These are phyloP conservation scores for Apiotrichum porosum DNA, from an alignment of 1,284 basidiomycete genomes.

Conservation along the genomic window DNA sequence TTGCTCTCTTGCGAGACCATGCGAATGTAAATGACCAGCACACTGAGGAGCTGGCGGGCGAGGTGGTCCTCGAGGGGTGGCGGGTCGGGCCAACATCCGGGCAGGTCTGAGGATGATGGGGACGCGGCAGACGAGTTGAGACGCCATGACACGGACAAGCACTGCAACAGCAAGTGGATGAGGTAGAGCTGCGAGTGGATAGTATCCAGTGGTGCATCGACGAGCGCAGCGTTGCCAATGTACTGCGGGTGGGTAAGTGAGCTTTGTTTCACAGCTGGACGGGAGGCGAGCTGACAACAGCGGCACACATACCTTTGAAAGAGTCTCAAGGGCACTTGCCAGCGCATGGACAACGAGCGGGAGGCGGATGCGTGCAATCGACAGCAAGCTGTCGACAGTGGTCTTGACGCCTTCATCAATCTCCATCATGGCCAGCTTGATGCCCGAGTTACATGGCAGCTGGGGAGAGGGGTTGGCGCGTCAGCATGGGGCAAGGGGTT, in stretches of 20 bases:
- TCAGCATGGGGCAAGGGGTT: too few species aligned
- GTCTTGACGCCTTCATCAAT: constrained; percentile 66
- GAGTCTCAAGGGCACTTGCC: constrained; percentile 65
- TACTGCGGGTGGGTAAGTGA: constrained; percentile 44
- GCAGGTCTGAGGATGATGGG: constrained; percentile 24
- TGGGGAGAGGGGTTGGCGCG: constrained; percentile 48
- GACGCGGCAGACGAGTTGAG: constrained; percentile 21
- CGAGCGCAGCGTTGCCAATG: constrained; percentile 26
- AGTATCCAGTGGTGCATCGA: constrained; percentile 60
- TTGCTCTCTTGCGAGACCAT: constrained; percentile 55
- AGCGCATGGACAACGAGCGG: constrained; percentile 75
- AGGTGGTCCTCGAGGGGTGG: constrained; percentile 76
- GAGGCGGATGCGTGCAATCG: constrained; percentile 67
- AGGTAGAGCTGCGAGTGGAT: constrained; percentile 86
- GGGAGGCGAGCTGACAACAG: too few species aligned
- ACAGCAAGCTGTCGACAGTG: constrained; percentile 70
- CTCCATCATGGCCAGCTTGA: constrained; percentile 66
- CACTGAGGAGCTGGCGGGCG: constrained; percentile 77
- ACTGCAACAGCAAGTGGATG: constrained; percentile 71
- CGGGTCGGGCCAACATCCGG: constrained; percentile 60
- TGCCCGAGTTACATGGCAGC: constrained; percentile 81
- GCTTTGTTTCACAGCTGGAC: background rate
- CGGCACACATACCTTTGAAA: constrained; percentile 67
- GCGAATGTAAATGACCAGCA: constrained; percentile 74
- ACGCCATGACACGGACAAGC: constrained; percentile 73